Percentiles rank a stretch among this genome's conserved stretches.
phyloP scores from a whole-genome alignment of 768 basidiomycete genomes.

The Aureoboletus auriporus region DNA sequence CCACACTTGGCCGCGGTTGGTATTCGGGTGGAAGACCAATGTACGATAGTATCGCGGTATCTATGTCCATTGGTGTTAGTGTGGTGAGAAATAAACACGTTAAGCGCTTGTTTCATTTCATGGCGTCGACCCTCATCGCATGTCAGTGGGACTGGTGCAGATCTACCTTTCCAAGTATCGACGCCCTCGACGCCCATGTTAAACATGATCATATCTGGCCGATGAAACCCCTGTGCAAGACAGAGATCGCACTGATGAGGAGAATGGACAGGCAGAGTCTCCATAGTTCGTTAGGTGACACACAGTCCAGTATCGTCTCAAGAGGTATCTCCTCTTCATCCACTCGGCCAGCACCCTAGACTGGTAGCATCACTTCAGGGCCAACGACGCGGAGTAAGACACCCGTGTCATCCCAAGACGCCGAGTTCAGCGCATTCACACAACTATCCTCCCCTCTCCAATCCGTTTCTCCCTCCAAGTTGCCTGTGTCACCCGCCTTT shows the following conservation, averaged over 20 bases:
- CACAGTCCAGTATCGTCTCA: slow-evolving; percentile 9
- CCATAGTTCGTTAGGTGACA: slow-evolving; percentile 10
- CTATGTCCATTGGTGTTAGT: background rate
- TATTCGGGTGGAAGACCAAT: slow-evolving; percentile 59
- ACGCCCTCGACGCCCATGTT: slow-evolving; percentile 44
- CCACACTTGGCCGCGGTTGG: slow-evolving; percentile 51
- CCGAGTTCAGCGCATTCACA: slow-evolving; percentile 14
- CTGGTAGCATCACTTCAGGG: slow-evolving; percentile 8
- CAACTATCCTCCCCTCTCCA: slow-evolving; percentile 21
- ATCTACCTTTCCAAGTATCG: slow-evolving; percentile 33
- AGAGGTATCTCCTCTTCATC: slow-evolving; percentile 16
- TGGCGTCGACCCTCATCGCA: slow-evolving; percentile 18
- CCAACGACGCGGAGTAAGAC: background rate
- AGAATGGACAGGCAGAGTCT: slow-evolving; percentile 36
- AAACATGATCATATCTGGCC: slow-evolving; percentile 43
- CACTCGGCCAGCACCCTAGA: background rate
- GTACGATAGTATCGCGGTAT: slow-evolving; percentile 38
- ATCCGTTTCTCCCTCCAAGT: slow-evolving; percentile 6
- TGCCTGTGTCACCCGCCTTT: slow-evolving; percentile 20
- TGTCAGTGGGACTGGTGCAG: slow-evolving; percentile 59
- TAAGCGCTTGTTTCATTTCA: background rate
- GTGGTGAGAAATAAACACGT: slow-evolving; percentile 20
- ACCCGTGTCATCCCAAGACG: background rate
- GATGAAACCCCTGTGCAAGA: slow-evolving; percentile 39
- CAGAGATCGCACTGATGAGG: slow-evolving; percentile 41